Evolutionary conservation across 345 rosid species (phyloP), one percentile per base, ranked within the genome.

Genomic region (Dipteronia dyeriana): DNA sequence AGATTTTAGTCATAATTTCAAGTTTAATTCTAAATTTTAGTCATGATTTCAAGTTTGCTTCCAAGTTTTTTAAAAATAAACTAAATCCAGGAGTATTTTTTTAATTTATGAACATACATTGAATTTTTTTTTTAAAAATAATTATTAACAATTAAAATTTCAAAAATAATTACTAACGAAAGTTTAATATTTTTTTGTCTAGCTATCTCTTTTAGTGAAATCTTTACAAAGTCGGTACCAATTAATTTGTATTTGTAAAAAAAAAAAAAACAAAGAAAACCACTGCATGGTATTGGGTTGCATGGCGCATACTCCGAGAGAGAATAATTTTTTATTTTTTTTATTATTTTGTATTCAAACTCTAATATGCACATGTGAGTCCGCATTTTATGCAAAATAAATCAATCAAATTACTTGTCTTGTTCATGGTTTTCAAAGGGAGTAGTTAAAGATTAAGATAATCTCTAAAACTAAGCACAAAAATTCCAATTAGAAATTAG

Each of bases 371-470:
- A 79, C 89, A 82, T 90, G 90, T 75, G 84, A 85, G 76, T 86
- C 94, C 90, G 87, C 78, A 79, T 82, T 80, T 85, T 77, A 64
- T 77, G 90, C 88, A 80, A 80, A 78, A 82, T 63, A 73, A 78
- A 82, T 63, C 75, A 76, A 64, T 56, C 71, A 66, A 66, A 64
- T 67, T 60, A 78, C 79, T 78, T 90, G 89, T 86, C 86, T 84
- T 84, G 70, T 85, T 90, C 85, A 82, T 77, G 73, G 66, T 84
- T 86, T 86, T 90, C 94, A 88, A 90, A 83, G 82, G 94, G 87
- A 82, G 91, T 79, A 79, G 92, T 88, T 90, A 80, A 80, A 65
- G 79, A 53, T 82, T 34, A 34, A 25, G 45, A 45, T 45, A 45
- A 74, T 77, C 70, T 63, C 69, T 75, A 41, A 41, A 81, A 71